Evolutionary conservation across 345 rosid genomes (phyloP).

Genomic region (Populus ilicifolia): DNA sequence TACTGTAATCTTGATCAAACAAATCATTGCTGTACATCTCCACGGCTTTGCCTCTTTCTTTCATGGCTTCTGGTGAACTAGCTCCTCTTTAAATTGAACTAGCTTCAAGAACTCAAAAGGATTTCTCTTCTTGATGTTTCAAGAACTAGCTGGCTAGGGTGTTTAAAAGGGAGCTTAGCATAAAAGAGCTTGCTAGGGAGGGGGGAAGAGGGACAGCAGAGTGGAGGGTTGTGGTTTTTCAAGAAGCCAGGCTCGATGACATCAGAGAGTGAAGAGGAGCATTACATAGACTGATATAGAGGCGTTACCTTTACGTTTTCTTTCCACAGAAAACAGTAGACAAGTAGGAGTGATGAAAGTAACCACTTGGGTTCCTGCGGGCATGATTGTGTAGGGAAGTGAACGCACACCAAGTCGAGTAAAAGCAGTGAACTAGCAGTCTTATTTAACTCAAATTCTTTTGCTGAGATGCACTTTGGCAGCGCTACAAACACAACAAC

Average conservation of each 20-base stretch:
- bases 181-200: background rate
- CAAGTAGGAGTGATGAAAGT: slow-evolving; percentile 24
- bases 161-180: background rate
- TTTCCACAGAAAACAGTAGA: slow-evolving; percentile 11
- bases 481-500: background rate
- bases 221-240: background rate
- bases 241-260: background rate
- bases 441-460: background rate
- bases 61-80: slow-evolving; percentile 40
- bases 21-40: slow-evolving; percentile 39
- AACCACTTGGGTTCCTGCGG: slow-evolving; percentile 35
- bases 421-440: slow-evolving; percentile 18
- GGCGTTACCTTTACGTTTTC: slow-evolving; percentile 79
- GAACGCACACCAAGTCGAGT: slow-evolving; percentile 35
- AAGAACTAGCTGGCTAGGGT: background rate
- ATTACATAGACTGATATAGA: slow-evolving; percentile 21
- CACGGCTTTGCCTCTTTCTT: slow-evolving; percentile 81
- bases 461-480: background rate
- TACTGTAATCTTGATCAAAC: slow-evolving; percentile 35
- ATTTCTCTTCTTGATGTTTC: background rate
- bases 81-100: background rate
- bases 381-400: slow-evolving; percentile 46
- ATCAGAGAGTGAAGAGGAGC: background rate
- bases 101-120: background rate
- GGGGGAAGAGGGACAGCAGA: background rate